These are phyloP conservation scores for Glycine latifolia DNA, from an alignment of 306 rosid species.

Conservation along the genomic window DNA sequence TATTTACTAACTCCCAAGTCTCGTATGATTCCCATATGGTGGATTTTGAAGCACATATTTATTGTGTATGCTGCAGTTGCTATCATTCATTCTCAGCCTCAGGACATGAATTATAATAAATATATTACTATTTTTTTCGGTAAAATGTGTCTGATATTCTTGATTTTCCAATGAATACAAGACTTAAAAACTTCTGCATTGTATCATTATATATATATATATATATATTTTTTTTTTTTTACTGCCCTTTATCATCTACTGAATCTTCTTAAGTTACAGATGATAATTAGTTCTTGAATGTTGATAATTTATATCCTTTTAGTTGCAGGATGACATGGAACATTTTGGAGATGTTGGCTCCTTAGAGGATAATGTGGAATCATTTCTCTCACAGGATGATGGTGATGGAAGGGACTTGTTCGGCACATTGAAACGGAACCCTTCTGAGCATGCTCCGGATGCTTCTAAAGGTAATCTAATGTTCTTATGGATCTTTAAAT, in stretches of 20 bases:
- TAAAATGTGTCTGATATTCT: constrained; percentile 7
- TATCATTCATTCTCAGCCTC: background rate
- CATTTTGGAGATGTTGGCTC: constrained; percentile 94
- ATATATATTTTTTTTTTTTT: background rate
- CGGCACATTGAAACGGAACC: constrained; percentile 76
- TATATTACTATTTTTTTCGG: constrained; percentile 28
- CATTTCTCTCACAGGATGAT: constrained; percentile 88
- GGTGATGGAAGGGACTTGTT: constrained; percentile 95
- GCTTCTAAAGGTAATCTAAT: constrained; percentile 73
- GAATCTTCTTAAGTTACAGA: constrained; percentile 34
- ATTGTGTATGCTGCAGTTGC: constrained; percentile 25
- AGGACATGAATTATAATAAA: constrained; percentile 1
- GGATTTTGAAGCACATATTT: constrained; percentile 5
- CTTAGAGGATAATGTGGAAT: constrained; percentile 91
- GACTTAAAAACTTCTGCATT: background rate
- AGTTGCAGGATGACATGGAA: constrained; percentile 86
- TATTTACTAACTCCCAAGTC: constrained; percentile 12
- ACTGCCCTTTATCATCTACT: constrained; percentile 18
- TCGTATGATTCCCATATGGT: constrained; percentile 27
- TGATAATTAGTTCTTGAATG: constrained; percentile 12
- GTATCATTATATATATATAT: background rate
- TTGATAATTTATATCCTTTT: constrained; percentile 41
- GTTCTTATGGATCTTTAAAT: constrained; percentile 44
- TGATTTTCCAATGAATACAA: constrained; percentile 14
- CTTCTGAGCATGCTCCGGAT: constrained; percentile 84